Evolutionary conservation across 2,329 filamentous ascomycete species (phyloP).

Genomic region (Capronia coronata): DNA sequence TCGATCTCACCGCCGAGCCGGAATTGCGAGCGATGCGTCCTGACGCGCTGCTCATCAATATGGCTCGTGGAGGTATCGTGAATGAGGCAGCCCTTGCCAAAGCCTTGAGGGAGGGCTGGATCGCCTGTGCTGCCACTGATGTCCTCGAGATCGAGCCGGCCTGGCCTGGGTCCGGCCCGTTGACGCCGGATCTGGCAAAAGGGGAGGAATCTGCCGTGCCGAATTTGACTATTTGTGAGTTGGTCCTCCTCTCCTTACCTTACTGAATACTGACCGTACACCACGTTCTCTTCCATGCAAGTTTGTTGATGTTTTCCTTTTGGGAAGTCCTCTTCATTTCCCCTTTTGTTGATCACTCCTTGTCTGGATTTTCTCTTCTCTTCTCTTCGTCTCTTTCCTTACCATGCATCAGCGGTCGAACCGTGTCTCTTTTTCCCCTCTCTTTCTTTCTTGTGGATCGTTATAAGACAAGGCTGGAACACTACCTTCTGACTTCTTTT

Average conservation of each 20-base stretch:
- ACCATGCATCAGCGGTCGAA: too few species aligned
- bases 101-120: constrained; percentile 41
- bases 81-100: constrained; percentile 45
- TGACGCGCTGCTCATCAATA: constrained; percentile 45
- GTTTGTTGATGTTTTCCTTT: too few species aligned
- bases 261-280: not conserved
- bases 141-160: constrained; percentile 47
- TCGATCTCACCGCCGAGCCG: constrained; percentile 32
- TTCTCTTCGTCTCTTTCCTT: too few species aligned
- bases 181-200: constrained; percentile 35
- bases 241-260: not conserved
- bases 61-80: constrained; percentile 47
- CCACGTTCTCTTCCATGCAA: too few species aligned
- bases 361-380: too few species aligned
- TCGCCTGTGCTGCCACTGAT: constrained; percentile 47
- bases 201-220: constrained; percentile 39
- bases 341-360: too few species aligned
- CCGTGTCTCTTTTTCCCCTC: too few species aligned
- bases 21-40: constrained; percentile 44
- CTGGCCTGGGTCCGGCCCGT: constrained; percentile 38
- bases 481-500: too few species aligned
- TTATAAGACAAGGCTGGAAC: too few species aligned
- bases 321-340: too few species aligned
- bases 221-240: constrained; percentile 42
- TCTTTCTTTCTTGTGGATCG: too few species aligned